A percentile compares a stretch with the other conserved stretches of the same genome.
phyloP scores from a whole-genome alignment of 345 rosid genomes.

The Heritiera littoralis region DNA sequence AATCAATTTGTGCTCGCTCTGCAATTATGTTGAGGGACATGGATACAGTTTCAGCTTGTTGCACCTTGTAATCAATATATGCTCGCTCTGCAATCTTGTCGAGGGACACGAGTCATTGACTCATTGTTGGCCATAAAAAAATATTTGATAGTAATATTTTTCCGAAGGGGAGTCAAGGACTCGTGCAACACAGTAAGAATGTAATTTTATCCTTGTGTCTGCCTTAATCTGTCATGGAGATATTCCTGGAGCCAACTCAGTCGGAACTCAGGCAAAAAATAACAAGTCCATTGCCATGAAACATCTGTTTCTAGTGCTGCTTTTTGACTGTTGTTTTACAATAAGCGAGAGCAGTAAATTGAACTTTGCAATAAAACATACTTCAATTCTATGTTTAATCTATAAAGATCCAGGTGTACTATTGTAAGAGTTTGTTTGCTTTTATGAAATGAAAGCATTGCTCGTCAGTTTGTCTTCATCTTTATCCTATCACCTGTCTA shows the following conservation, averaged over 20 bases:
- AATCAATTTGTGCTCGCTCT: not conserved
- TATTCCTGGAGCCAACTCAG: not conserved
- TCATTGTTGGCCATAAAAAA: not conserved
- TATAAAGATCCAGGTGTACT: too few species aligned
- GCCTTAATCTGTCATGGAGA: constrained; percentile 8
- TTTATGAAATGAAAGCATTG: not conserved
- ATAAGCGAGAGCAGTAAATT: not conserved
- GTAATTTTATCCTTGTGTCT: not conserved
- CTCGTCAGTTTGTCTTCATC: not conserved
- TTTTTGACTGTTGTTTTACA: not conserved
- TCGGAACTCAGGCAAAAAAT: not conserved
- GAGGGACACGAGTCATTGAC: not conserved
- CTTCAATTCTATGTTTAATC: not conserved
- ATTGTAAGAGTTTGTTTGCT: not conserved
- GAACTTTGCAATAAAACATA: not conserved
- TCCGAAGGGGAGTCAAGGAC: too few species aligned
- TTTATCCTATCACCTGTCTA: not conserved
- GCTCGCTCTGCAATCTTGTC: not conserved
- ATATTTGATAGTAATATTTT: too few species aligned
- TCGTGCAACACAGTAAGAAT: not conserved
- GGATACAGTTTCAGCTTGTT: not conserved
- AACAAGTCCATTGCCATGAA: not conserved
- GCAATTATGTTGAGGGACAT: not conserved
- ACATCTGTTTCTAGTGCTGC: not conserved
- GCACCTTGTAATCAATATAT: not conserved